A percentile compares a stretch with the other conserved stretches of the same genome.
Conservation (phyloP, 805 yeast genomes). For the Brettanomyces naardenensis region DNA sequence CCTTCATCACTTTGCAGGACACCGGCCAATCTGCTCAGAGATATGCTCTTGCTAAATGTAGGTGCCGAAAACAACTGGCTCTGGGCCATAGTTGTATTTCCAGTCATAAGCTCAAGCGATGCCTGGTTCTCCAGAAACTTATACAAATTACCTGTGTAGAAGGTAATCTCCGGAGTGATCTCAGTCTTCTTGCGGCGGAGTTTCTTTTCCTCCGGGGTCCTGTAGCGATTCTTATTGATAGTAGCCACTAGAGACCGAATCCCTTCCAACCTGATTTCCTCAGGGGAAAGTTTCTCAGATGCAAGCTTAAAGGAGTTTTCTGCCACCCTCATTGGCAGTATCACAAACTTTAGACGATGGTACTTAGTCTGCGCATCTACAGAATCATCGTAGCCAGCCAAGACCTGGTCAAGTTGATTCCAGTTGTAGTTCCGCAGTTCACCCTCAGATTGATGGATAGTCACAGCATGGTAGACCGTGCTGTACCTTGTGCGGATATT, state of each 20-base stretch:
- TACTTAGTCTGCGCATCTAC: conserved; percentile 42
- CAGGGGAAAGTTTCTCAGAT: conserved; percentile 63
- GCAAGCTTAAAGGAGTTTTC: conserved; percentile 34
- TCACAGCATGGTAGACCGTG: conserved; percentile 49
- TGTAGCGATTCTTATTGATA: conserved; percentile 50
- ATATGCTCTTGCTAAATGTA: conserved; percentile 40
- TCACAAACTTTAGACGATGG: conserved; percentile 74
- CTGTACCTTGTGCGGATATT: conserved; percentile 76
- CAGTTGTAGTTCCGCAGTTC: conserved; percentile 61
- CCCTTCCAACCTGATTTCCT: conserved; percentile 92
- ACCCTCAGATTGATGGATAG: conserved; percentile 42
- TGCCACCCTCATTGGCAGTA: conserved; percentile 72
- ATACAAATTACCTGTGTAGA: conserved; percentile 81
- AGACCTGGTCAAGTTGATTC: conserved; percentile 83
- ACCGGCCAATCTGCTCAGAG: conserved; percentile 45
- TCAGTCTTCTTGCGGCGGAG: conserved; percentile 32
- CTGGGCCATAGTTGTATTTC: conserved; percentile 7
- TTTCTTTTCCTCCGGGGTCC: conserved; percentile 33
- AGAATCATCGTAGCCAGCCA: conserved; percentile 87
- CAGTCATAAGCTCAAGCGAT: conserved; percentile 16
- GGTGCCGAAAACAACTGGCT: conserved; percentile 18
- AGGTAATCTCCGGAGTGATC: conserved; percentile 64
- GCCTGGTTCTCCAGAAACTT: conserved; percentile 42
- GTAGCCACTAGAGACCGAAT: conserved; percentile 56
- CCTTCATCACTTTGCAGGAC: conserved; percentile 64